Percentiles rank a stretch among this genome's conserved stretches.
These are phyloP conservation scores for Spathaspora gorwiae DNA, from an alignment of 805 yeast genomes.

Conservation along the genomic window DNA sequence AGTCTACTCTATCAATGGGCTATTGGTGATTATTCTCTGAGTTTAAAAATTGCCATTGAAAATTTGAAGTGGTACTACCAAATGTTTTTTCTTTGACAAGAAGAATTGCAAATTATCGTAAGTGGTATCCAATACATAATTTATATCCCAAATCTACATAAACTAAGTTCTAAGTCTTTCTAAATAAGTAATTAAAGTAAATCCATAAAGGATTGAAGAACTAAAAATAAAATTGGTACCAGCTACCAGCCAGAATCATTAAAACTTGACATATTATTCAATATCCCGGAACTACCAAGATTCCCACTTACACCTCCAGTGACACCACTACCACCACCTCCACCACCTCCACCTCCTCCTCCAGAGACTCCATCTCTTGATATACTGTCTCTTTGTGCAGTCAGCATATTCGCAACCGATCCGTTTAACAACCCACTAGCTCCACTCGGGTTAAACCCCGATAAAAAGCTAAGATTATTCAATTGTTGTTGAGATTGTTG, in stretches of 20 bases:
- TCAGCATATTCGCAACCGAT: neutral
- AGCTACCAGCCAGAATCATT: slow-evolving; percentile 2
- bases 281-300: neutral
- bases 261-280: slow-evolving; percentile 1
- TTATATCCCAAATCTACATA: too few relatives aligned
- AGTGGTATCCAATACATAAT: too few relatives aligned
- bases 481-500: neutral
- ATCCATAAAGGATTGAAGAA: neutral
- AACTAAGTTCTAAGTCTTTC: too few relatives aligned
- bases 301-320: neutral
- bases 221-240: neutral
- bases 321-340: neutral
- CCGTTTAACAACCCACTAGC: neutral
- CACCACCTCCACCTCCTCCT: neutral
- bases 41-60: too few relatives aligned
- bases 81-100: too few relatives aligned
- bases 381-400: neutral
- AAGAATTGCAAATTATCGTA: too few relatives aligned
- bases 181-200: too few relatives aligned
- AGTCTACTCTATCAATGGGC: too few relatives aligned
- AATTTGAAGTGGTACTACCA: too few relatives aligned
- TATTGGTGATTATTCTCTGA: too few relatives aligned
- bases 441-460: neutral
- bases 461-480: neutral
- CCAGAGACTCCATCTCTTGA: neutral